Conservation (phyloP, 495 filamentous ascomycete species). For the Hamigera avellanea region DNA sequence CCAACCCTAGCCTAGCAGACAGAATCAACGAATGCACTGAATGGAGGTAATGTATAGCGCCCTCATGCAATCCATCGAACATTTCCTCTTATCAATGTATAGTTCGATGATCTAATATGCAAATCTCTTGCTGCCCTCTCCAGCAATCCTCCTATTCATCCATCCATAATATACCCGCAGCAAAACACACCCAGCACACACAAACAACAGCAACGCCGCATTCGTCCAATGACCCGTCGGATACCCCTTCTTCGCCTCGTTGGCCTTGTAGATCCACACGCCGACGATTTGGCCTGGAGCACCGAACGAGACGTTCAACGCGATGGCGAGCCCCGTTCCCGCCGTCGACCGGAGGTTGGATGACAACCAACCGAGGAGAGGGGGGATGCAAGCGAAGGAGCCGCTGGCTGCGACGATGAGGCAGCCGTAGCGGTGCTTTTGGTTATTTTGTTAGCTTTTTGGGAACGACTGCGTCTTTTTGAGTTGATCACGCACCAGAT, state of each 20-base stretch:
- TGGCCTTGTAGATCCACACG: slow-evolving; percentile 59
- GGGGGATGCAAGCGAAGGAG: slow-evolving; percentile 45
- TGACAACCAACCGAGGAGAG: slow-evolving; percentile 58
- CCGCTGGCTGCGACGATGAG: slow-evolving; percentile 56
- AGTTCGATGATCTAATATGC: slow-evolving; percentile 1
- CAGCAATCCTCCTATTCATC: slow-evolving; percentile 11
- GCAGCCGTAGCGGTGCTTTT: slow-evolving; percentile 48
- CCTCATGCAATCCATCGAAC: neutral
- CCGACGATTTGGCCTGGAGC: slow-evolving; percentile 59
- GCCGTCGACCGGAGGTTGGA: slow-evolving; percentile 55
- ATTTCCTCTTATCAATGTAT: neutral
- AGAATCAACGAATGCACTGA: too few species aligned
- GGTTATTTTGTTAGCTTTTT: too few species aligned
- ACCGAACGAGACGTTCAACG: slow-evolving; percentile 54
- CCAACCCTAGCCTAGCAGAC: too few species aligned
- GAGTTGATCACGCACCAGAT: slow-evolving; percentile 32
- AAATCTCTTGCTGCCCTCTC: slow-evolving; percentile 1
- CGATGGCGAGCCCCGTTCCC: slow-evolving; percentile 54
- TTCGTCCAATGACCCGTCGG: slow-evolving; percentile 55
- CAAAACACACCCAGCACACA: slow-evolving; percentile 22
- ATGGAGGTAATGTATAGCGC: too few species aligned
- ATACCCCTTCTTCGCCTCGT: slow-evolving; percentile 48
- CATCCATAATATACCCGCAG: slow-evolving; percentile 28
- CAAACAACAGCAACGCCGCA: slow-evolving; percentile 34
- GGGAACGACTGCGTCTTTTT: too few species aligned